Conservation (phyloP, 2,329 filamentous ascomycete genomes). For the Fusarium solani-melongenae region DNA sequence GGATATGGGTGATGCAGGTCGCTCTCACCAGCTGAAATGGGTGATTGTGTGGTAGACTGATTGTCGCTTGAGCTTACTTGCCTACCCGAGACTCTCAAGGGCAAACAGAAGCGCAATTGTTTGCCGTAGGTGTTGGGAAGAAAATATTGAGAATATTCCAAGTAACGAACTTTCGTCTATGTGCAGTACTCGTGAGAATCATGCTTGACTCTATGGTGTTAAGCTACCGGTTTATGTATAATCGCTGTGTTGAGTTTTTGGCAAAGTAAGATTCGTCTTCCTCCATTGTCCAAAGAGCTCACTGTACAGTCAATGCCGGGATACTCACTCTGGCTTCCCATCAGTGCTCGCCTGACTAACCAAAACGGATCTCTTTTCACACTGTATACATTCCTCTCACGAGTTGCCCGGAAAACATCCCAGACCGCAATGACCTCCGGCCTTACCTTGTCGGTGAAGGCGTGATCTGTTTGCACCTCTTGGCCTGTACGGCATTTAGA, state of each 20-base stretch:
- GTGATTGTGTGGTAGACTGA: neutral
- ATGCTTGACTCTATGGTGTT: neutral
- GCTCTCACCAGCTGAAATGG: neutral
- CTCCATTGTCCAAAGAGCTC: too few relatives aligned
- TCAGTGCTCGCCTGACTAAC: too few relatives aligned
- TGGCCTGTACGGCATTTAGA: neutral
- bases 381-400: neutral
- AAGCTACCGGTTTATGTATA: neutral
- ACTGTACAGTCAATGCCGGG: too few relatives aligned
- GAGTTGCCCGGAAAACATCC: neutral
- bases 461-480: neutral
- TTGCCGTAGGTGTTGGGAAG: neutral
- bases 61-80: neutral
- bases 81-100: neutral
- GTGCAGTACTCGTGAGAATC: neutral
- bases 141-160: neutral
- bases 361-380: neutral
- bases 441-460: neutral
- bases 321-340: too few relatives aligned
- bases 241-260: neutral
- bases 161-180: neutral
- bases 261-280: neutral
- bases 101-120: neutral
- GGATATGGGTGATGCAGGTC: neutral
- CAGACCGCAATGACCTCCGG: neutral